phyloP scores from a whole-genome alignment of 2,329 filamentous ascomycete species.

The Colletotrichum phormii region DNA sequence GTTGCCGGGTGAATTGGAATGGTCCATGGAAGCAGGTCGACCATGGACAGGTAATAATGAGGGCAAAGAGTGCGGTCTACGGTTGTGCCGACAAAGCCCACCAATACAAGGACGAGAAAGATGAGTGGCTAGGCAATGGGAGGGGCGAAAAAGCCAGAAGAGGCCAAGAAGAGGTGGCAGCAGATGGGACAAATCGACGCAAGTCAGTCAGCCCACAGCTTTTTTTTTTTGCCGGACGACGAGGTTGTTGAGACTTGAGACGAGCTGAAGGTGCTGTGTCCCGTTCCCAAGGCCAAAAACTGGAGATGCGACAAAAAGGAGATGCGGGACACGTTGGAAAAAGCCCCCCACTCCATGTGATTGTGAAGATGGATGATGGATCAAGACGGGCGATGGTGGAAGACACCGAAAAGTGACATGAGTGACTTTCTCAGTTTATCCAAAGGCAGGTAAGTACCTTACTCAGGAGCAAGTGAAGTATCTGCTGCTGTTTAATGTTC shows the following conservation, averaged over 20 bases:
- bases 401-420: neutral
- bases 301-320: conserved; percentile 22
- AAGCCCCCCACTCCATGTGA: conserved; percentile 35
- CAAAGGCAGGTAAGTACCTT: too few relatives aligned
- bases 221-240: neutral
- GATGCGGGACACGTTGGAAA: neutral
- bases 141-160: conserved; percentile 16
- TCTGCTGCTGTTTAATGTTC: too few relatives aligned
- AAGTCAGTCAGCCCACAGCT: conserved; percentile 32
- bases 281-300: conserved; percentile 24
- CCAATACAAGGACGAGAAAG: conserved; percentile 27
- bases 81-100: conserved; percentile 20
- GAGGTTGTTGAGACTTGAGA: conserved; percentile 34
- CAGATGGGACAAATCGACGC: conserved; percentile 18
- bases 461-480: too few relatives aligned
- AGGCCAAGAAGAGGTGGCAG: neutral
- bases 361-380: conserved; percentile 3
- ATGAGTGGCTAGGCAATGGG: conserved; percentile 10
- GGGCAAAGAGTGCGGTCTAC: neutral
- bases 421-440: neutral
- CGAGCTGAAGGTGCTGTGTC: conserved; percentile 18
- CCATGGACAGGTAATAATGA: neutral
- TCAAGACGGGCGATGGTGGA: conserved; percentile 4
- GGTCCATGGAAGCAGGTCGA: neutral
- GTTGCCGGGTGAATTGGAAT: conserved; percentile 27